Base-by-base conservation (phyloP, 2,329 filamentous ascomycete species). In the Teratosphaeria destructans region DNA sequence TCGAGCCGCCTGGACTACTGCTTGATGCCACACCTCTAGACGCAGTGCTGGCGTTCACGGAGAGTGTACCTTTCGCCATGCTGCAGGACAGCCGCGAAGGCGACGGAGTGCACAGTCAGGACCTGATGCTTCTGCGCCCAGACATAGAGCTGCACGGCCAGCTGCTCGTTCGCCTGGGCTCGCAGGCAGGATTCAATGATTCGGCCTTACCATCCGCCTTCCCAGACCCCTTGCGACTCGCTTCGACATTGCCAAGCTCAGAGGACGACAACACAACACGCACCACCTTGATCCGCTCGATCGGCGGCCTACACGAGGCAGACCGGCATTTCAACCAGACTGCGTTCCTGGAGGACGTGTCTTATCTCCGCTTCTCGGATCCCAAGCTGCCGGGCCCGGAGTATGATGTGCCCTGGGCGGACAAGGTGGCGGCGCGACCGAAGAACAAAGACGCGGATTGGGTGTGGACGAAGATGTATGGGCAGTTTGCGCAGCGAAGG, bases 401-500 rank as follows among this genome's bases (percentile, higher is more conserved):
- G 65, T 79, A 77, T 66, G 77, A 80, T 60, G 72, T 79, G 6
- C 77, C 77, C 0, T 79, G 73, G 65, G 61, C 70, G 2, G 70
- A 73, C 53, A 72, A 75, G 55, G 70, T 74, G 11, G 70, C 67
- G 37, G 70, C 78, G 32, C 68, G 77, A 56, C 78, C 78, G n/a
- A 67, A 70, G 62, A 75, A 78, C 57, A 73, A 73, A 54, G 74
- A 79, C 59, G 77, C 77, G 8, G 72, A 78, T 60, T 75, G 74
- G 67, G 72, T 75, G 32, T 81, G 79, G 78, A 78, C 77, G 63
- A 74, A 70, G 57, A 66, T 81, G 60, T 81, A 81, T 63, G 77
- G 77, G 43, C 67, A 71, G 37, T 82, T 79, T 66, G 75, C 78
- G 54, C 75, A 78, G 63, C 73, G 73, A 64, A 72, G 79, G 58